These are phyloP conservation scores for Marasmius oreades DNA, from an alignment of 1,284 basidiomycete genomes.

Conservation along the genomic window DNA sequence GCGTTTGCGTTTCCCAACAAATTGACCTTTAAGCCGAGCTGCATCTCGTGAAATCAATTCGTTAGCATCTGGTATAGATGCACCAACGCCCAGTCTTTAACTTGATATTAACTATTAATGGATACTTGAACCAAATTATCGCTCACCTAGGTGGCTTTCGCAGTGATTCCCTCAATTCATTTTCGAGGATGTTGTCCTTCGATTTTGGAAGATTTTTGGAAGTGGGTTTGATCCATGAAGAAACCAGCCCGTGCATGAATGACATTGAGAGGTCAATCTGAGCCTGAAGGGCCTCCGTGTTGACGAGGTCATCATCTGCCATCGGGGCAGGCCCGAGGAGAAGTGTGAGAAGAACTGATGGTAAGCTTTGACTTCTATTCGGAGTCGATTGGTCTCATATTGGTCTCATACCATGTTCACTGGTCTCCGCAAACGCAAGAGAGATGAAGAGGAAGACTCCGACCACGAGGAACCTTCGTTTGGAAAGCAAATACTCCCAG, in stretches of 20 bases:
- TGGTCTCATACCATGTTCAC: conserved; percentile 18
- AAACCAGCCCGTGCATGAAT: conserved; percentile 62
- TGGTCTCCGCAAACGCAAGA: conserved; percentile 45
- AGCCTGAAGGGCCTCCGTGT: conserved; percentile 64
- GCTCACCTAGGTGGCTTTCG: conserved; percentile 63
- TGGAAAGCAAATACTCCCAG: conserved; percentile 67
- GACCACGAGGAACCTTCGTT: conserved; percentile 53
- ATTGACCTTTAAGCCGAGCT: conserved; percentile 51
- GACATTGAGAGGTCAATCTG: conserved; percentile 78
- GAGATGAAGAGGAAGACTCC: conserved; percentile 38
- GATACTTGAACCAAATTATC: neutral
- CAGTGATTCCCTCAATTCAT: conserved; percentile 62
- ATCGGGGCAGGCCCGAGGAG: conserved; percentile 4
- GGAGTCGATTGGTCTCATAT: too few species aligned
- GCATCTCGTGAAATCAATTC: conserved; percentile 41
- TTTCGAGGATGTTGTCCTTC: conserved; percentile 38
- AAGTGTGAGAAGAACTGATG: too few species aligned
- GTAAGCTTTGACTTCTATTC: too few species aligned
- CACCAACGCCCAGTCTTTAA: conserved; percentile 66
- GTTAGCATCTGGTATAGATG: conserved; percentile 44
- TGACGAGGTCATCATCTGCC: conserved; percentile 47
- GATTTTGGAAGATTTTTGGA: conserved; percentile 28
- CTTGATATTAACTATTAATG: neutral
- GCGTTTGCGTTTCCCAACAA: conserved; percentile 52
- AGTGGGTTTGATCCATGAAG: conserved; percentile 67